Evolutionary conservation across 2,329 filamentous ascomycete genomes (phyloP), one percentile per base, ranked within the genome.

Genomic region (Pseudogymnoascus sp.): DNA sequence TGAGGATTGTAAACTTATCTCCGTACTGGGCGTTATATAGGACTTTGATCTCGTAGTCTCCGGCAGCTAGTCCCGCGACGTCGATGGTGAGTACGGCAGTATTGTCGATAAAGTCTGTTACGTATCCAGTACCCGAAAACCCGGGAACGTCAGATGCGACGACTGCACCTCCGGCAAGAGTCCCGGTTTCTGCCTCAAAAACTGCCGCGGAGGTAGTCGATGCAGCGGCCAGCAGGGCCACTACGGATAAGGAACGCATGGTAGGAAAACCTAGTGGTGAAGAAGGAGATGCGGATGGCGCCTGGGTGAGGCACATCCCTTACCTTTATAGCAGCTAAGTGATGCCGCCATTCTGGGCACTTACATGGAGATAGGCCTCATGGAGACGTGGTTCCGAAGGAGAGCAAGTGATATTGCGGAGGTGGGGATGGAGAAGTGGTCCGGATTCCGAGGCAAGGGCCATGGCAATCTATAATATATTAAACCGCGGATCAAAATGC

Each of bases 1-100:
- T 69, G 4, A 81, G 68, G 2, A 72, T 70, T 0, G 78, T 78
- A 28, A 70, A 73, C 66, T 81, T 80, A 62, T 79, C 75, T 62
- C 79, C 78, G 63, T 79, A 76, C 12, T 78, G 76, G 14, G 75
- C 78, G 19, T 76, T 78, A 63, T 78, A 79, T 35, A 75, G 69
- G 58, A 80, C 72, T 19, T 66, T 72, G 7, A 81, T 70, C 63
- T 81, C 78, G 65, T 78, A 79, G 6, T 80, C 74, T 30, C 71
- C 72, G 5, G 72, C 67, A 0, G 67, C 66, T 25, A 67, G 69
- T 60, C 72, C 72, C 59, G 70, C 70, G 35, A 80, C 66, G 16
- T 68, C 75, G 67, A 81, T 80, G 19, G 73, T 78, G 63, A 81
- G 70, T 64, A 75, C 75, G 68, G 80, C 78, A 4, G 70, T 67